A percentile compares a stretch with the other conserved stretches of the same genome.
Evolutionary conservation across 352 stramenopile genomes (phyloP).

Genomic region (Blastocystis sp.): DNA sequence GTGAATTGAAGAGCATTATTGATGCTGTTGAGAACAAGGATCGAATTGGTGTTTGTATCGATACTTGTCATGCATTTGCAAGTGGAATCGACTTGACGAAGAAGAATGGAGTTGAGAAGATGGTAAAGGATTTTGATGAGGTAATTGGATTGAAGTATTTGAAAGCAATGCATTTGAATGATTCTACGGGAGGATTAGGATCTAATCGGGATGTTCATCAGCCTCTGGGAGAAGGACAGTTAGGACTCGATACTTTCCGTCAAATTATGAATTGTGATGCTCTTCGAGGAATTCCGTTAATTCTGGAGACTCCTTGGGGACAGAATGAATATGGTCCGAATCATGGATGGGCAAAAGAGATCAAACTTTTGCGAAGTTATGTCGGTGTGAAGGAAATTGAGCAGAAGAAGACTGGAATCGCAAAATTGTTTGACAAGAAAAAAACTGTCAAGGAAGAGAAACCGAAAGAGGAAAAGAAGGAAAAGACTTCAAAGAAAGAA

Average conservation of each 20-base stretch:
- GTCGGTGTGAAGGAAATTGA: background rate
- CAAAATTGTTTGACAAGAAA: background rate
- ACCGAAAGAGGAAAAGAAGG: background rate
- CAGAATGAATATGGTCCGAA: background rate
- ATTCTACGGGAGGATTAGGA: slow-evolving; percentile 13
- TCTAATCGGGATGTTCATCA: slow-evolving; percentile 28
- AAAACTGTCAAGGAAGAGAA: background rate
- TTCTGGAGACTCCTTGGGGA: slow-evolving; percentile 48
- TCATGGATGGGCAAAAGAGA: slow-evolving; percentile 56
- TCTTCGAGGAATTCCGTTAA: slow-evolving; percentile 37
- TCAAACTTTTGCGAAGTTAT: slow-evolving; percentile 19
- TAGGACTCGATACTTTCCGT: slow-evolving; percentile 50
- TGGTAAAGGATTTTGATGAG: slow-evolving; percentile 30
- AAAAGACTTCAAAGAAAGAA: background rate
- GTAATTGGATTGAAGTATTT: slow-evolving; percentile 29
- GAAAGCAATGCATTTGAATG: slow-evolving; percentile 60
- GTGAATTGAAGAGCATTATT: slow-evolving; percentile 47
- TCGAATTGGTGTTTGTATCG: slow-evolving; percentile 57
- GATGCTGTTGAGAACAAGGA: slow-evolving; percentile 41
- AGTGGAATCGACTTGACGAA: slow-evolving; percentile 33
- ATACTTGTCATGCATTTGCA: slow-evolving; percentile 59
- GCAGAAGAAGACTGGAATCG: background rate
- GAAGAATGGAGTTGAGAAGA: background rate
- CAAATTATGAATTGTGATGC: slow-evolving; percentile 51
- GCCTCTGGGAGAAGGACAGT: background rate